Percentiles rank a stretch among this genome's conserved stretches.
Conservation (phyloP, 108 stramenopile species). For the Conticribra weissflogii region DNA sequence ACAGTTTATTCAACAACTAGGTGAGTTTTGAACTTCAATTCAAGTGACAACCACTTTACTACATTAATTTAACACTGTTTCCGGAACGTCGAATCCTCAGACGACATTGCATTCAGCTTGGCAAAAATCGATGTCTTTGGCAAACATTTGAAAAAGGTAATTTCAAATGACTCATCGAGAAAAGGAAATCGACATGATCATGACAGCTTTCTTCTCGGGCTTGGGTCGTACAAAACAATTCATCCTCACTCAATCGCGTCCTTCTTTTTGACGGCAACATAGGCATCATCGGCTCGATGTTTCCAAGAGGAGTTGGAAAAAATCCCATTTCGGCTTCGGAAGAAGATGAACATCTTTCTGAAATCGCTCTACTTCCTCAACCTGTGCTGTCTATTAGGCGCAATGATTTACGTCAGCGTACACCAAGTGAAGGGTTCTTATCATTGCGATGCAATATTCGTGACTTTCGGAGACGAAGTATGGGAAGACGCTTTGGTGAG, state of each 20-base stretch:
- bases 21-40: too few relatives aligned
- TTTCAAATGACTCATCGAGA: too few relatives aligned
- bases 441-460: slow-evolving; percentile 18
- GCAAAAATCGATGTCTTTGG: slow-evolving; percentile 15
- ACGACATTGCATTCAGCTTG: slow-evolving; percentile 28
- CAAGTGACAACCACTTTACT: too few relatives aligned
- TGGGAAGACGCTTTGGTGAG: slow-evolving; percentile 30
- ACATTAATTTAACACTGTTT: too few relatives aligned
- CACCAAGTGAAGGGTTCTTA: slow-evolving; percentile 15
- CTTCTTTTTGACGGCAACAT: too few relatives aligned
- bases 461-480: slow-evolving; percentile 17
- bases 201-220: too few relatives aligned
- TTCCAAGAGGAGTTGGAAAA: slow-evolving; percentile 31
- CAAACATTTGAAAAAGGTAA: too few relatives aligned
- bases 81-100: background rate
- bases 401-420: slow-evolving; percentile 13
- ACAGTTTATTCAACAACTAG: slow-evolving; percentile 20
- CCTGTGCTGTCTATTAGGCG: slow-evolving; percentile 12
- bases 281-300: slow-evolving; percentile 6
- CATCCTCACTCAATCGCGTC: too few relatives aligned
- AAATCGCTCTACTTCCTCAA: slow-evolving; percentile 34
- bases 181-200: too few relatives aligned
- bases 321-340: slow-evolving; percentile 20
- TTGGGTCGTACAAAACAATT: too few relatives aligned
- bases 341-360: slow-evolving; percentile 27